phyloP scores from a whole-genome alignment of 2,329 filamentous ascomycete species.

The Helotiales sp. region DNA sequence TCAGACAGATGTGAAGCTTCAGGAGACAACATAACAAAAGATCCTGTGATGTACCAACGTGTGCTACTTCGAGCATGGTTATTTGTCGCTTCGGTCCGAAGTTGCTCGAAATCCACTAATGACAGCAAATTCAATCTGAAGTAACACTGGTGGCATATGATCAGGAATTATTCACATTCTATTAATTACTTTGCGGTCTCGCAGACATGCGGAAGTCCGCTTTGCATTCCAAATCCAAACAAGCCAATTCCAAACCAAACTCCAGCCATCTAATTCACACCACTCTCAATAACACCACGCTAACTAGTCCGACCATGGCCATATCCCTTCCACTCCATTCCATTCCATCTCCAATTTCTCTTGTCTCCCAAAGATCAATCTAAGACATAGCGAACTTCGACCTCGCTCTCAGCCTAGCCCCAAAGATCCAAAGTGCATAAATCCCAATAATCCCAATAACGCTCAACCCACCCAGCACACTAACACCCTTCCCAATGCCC shows the following conservation, averaged over 20 bases:
- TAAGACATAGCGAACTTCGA: constrained; percentile 38
- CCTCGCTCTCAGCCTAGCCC: constrained; percentile 37
- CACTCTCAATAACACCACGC: not conserved
- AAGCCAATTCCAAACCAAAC: not conserved
- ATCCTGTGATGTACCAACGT: not conserved
- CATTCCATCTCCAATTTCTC: not conserved
- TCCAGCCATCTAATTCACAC: not conserved
- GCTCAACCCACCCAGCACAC: constrained; percentile 60
- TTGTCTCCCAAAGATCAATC: not conserved
- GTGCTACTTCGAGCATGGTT: not conserved
- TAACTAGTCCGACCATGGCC: not conserved
- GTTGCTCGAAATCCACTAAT: not conserved
- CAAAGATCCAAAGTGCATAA: constrained; percentile 43
- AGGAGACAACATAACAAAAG: not conserved
- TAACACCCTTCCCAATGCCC: constrained; percentile 62
- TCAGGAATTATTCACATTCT: not conserved
- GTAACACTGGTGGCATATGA: too few relatives aligned
- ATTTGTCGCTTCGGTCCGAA: not conserved
- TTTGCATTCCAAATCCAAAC: not conserved
- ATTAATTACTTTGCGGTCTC: not conserved
- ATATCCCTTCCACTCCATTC: not conserved
- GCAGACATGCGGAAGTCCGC: not conserved
- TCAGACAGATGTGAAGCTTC: not conserved
- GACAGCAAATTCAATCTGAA: too few relatives aligned
- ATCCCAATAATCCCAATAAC: constrained; percentile 59